phyloP scores from a whole-genome alignment of 177 flowering plant species.

The Vitis hybrid region DNA sequence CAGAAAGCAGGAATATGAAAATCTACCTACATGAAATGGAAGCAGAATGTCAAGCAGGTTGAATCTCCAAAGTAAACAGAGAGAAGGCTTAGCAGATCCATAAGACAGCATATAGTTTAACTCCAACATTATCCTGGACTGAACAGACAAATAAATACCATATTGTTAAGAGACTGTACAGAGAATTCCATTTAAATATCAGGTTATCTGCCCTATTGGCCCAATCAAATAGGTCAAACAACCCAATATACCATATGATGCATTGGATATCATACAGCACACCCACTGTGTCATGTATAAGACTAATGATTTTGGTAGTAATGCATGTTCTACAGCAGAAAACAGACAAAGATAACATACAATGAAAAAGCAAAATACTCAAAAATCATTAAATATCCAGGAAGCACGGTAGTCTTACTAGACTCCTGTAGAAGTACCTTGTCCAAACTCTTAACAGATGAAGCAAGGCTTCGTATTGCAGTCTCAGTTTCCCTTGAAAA shows the following conservation, averaged over 20 bases:
- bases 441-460: conserved; percentile 45
- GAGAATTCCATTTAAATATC: neutral
- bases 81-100: conserved; percentile 86
- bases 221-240: conserved; percentile 1
- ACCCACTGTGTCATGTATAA: too few species aligned
- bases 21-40: conserved; percentile 74
- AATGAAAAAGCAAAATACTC: too few species aligned
- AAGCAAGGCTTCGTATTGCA: conserved; percentile 53
- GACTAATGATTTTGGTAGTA: too few species aligned
- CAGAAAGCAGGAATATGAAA: neutral
- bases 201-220: neutral
- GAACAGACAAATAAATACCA: conserved; percentile 14
- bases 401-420: neutral
- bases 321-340: too few species aligned
- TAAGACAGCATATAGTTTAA: conserved; percentile 87
- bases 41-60: conserved; percentile 62
- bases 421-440: conserved; percentile 40
- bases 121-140: conserved; percentile 80
- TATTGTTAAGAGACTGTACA: conserved; percentile 12
- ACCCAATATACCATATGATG: too few species aligned
- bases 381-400: neutral
- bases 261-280: too few species aligned
- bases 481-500: conserved; percentile 67
- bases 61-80: conserved; percentile 61
- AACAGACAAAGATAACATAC: too few species aligned